Evolutionary conservation across 2,329 filamentous ascomycete species (phyloP).

Genomic region (Sporothrix globosa): DNA sequence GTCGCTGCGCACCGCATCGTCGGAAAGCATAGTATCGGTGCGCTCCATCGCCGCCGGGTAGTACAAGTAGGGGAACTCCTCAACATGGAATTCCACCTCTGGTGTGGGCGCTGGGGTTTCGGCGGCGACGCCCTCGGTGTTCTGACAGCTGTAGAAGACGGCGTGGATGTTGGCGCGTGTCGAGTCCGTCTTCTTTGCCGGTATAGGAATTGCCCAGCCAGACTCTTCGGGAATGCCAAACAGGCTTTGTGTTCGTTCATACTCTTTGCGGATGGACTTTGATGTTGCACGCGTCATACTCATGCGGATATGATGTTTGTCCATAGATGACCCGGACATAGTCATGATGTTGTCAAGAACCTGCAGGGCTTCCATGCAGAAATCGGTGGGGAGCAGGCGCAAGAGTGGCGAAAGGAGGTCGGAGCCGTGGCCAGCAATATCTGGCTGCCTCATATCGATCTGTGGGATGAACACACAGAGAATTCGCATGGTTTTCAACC

Average conservation of each 20-base stretch:
- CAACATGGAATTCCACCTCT: slow-evolving; percentile 88
- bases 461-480: slow-evolving; percentile 83
- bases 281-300: slow-evolving; percentile 93
- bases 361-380: slow-evolving; percentile 87
- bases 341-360: slow-evolving; percentile 95
- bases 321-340: slow-evolving; percentile 88
- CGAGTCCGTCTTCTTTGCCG: slow-evolving; percentile 82
- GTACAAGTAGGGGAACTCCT: slow-evolving; percentile 83
- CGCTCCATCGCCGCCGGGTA: slow-evolving; percentile 68
- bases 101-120: slow-evolving; percentile 67
- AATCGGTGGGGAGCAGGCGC: slow-evolving; percentile 86
- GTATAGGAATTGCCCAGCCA: slow-evolving; percentile 94
- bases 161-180: slow-evolving; percentile 93
- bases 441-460: slow-evolving; percentile 88
- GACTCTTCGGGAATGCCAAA: slow-evolving; percentile 96
- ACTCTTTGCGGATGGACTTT: slow-evolving; percentile 86
- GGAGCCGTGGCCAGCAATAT: slow-evolving; percentile 87
- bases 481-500: slow-evolving; percentile 88
- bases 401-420: slow-evolving; percentile 93
- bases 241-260: slow-evolving; percentile 88
- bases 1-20: slow-evolving; percentile 69
- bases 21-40: slow-evolving; percentile 90
- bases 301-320: slow-evolving; percentile 94
- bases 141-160: slow-evolving; percentile 91
- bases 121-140: slow-evolving; percentile 42